These are phyloP conservation scores for Daldinia eschscholtzii DNA, from an alignment of 2,329 filamentous ascomycete genomes.

Conservation along the genomic window DNA sequence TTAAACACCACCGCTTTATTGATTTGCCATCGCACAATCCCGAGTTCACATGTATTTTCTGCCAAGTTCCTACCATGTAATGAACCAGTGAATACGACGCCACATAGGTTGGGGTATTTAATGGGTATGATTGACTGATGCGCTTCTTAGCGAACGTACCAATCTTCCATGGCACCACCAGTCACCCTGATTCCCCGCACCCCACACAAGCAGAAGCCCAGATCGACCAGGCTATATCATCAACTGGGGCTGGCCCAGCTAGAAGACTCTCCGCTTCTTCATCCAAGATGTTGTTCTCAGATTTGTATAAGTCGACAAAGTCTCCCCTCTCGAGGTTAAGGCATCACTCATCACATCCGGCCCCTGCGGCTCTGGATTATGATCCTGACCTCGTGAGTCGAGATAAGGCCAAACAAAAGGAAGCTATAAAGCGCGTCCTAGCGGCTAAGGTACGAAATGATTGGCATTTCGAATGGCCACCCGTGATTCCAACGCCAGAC, in stretches of 20 bases:
- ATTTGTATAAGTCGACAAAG: conserved; percentile 69
- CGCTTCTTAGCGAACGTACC: conserved; percentile 40
- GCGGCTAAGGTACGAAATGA: conserved; percentile 67
- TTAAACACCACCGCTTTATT: conserved; percentile 13
- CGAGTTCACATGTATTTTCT: conserved; percentile 9
- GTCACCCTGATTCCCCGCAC: conserved; percentile 48
- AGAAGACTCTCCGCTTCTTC: conserved; percentile 40
- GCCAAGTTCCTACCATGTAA: conserved; percentile 1
- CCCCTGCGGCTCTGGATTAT: conserved; percentile 58
- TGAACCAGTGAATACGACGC: conserved; percentile 24
- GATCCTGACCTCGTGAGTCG: conserved; percentile 72
- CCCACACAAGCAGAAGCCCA: conserved; percentile 46
- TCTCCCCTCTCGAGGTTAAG: conserved; percentile 67
- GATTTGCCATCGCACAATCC: conserved; percentile 16
- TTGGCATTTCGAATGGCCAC: conserved; percentile 72
- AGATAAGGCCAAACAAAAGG: conserved; percentile 73
- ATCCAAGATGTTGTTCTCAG: conserved; percentile 68
- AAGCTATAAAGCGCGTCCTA: conserved; percentile 70
- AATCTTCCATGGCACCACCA: conserved; percentile 46
- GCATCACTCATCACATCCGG: conserved; percentile 52
- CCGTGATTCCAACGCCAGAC: conserved; percentile 36
- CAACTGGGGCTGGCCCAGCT: conserved; percentile 30
- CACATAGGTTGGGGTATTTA: conserved; percentile 20
- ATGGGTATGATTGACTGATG: conserved; percentile 33
- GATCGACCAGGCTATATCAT: conserved; percentile 45